Evolutionary conservation across 2,329 filamentous ascomycete species (phyloP).

Genomic region (Colletotrichum sp.): DNA sequence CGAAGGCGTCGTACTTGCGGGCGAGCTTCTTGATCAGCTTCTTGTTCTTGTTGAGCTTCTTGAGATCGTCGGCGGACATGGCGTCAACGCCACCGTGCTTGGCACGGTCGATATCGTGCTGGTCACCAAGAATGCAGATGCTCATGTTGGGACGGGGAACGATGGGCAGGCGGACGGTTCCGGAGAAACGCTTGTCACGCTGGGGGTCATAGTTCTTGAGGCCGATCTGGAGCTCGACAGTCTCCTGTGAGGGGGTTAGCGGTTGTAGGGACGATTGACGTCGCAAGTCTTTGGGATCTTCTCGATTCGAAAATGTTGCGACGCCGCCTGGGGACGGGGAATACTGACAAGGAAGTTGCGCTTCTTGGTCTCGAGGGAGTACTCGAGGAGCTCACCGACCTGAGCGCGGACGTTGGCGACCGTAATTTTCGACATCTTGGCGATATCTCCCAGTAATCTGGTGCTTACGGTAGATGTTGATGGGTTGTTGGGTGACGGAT

Average conservation of each 20-base stretch:
- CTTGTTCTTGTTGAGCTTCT: slow-evolving; percentile 99
- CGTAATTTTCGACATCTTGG: slow-evolving; percentile 65
- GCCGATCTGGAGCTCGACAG: slow-evolving; percentile 89
- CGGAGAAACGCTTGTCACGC: slow-evolving; percentile 99
- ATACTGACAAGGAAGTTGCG: slow-evolving; percentile 80
- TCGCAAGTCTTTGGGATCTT: background rate
- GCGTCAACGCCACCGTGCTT: slow-evolving; percentile 99
- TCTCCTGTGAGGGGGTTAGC: slow-evolving; percentile 49
- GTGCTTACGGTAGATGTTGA: slow-evolving; percentile 23
- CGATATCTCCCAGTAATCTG: slow-evolving; percentile 25
- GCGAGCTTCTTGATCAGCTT: slow-evolving; percentile 99
- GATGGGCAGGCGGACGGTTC: slow-evolving; percentile 93
- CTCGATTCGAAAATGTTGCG: slow-evolving; percentile 54
- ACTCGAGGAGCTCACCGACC: slow-evolving; percentile 91
- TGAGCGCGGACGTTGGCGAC: slow-evolving; percentile 93
- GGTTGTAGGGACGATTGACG: slow-evolving; percentile 48
- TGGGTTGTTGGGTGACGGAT: slow-evolving; percentile 1
- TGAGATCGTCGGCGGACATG: slow-evolving; percentile 98
- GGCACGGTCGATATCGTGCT: slow-evolving; percentile 99
- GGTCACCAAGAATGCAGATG: slow-evolving; percentile 78
- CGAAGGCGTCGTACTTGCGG: slow-evolving; percentile 99
- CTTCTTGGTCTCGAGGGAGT: slow-evolving; percentile 96
- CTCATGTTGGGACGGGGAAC: slow-evolving; percentile 90
- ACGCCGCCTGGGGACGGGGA: background rate
- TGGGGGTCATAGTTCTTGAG: slow-evolving; percentile 99